These are phyloP conservation scores for Alternaria burnsii DNA, from an alignment of 2,329 filamentous ascomycete species.

Conservation along the genomic window DNA sequence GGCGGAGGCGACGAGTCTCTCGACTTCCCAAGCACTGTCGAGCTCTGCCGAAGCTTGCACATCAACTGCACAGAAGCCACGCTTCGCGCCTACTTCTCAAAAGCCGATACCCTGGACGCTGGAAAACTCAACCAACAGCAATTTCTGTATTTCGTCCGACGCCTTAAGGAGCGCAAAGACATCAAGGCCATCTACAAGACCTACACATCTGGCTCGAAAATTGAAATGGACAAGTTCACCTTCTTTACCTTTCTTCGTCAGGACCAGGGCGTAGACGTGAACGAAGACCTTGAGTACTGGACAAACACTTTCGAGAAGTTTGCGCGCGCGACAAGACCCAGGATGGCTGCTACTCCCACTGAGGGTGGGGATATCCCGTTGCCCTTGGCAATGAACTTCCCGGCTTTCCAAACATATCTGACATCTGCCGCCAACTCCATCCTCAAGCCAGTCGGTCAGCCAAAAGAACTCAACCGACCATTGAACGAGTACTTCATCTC, in stretches of 20 bases:
- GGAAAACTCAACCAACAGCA: conserved; percentile 78
- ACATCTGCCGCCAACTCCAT: conserved; percentile 67
- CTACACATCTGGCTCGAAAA: conserved; percentile 63
- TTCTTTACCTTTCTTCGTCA: conserved; percentile 80
- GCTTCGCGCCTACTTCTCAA: conserved; percentile 76
- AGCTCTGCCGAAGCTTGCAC: conserved; percentile 86
- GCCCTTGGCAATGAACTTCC: conserved; percentile 73
- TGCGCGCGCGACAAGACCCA: conserved; percentile 53
- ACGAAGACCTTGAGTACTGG: conserved; percentile 72
- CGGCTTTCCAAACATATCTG: conserved; percentile 72
- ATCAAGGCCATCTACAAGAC: conserved; percentile 76
- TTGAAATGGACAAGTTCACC: conserved; percentile 72
- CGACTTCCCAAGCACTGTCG: conserved; percentile 79
- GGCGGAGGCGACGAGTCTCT: conserved; percentile 72
- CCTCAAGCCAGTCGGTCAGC: conserved; percentile 67
- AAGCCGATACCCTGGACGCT: conserved; percentile 70
- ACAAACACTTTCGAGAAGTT: conserved; percentile 75
- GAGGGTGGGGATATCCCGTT: conserved; percentile 51
- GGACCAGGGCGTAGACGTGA: conserved; percentile 78
- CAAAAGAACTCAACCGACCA: conserved; percentile 77
- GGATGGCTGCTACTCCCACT: conserved; percentile 51
- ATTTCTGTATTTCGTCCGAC: conserved; percentile 83
- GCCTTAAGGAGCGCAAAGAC: conserved; percentile 85
- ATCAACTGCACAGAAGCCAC: conserved; percentile 85
- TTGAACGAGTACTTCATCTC: conserved; percentile 98